A percentile compares a stretch with the other conserved stretches of the same genome.
Conservation (phyloP, 2,329 filamentous ascomycete genomes). For the Fusarium tanahbumbuense region DNA sequence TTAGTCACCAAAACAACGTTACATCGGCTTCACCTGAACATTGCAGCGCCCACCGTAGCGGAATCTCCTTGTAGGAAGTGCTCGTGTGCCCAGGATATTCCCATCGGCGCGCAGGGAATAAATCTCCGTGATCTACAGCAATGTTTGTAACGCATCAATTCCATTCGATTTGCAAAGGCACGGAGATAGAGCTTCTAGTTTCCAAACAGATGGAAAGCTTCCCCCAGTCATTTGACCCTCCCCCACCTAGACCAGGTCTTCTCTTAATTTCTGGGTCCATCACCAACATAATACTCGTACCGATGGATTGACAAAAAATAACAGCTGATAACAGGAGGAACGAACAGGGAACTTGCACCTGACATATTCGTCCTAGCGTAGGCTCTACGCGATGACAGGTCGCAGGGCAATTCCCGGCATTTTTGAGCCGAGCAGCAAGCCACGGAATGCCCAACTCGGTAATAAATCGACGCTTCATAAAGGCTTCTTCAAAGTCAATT, state of each 20-base stretch:
- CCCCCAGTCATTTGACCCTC: constrained; percentile 6
- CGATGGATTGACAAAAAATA: not conserved
- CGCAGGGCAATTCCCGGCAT: constrained; percentile 24
- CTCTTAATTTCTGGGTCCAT: not conserved
- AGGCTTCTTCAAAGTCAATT: constrained; percentile 14
- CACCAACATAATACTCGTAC: not conserved
- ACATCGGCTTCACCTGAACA: not conserved
- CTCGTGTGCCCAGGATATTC: constrained; percentile 5
- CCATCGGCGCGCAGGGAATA: not conserved
- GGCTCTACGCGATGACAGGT: constrained; percentile 4
- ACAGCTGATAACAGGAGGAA: not conserved
- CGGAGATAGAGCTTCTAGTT: not conserved
- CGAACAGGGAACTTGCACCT: constrained; percentile 8
- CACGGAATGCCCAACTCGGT: constrained; percentile 27
- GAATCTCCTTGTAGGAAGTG: not conserved
- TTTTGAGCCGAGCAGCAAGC: constrained; percentile 31
- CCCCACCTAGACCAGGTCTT: not conserved
- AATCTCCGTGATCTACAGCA: not conserved
- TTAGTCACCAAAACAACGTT: not conserved
- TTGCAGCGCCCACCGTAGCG: not conserved
- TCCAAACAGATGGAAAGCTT: not conserved
- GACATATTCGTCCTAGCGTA: constrained; percentile 20
- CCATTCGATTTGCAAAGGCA: not conserved
- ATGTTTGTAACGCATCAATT: not conserved
- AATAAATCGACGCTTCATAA: constrained; percentile 30